Conservation (phyloP, 2,329 filamentous ascomycete species). For the Periconia sp. region DNA sequence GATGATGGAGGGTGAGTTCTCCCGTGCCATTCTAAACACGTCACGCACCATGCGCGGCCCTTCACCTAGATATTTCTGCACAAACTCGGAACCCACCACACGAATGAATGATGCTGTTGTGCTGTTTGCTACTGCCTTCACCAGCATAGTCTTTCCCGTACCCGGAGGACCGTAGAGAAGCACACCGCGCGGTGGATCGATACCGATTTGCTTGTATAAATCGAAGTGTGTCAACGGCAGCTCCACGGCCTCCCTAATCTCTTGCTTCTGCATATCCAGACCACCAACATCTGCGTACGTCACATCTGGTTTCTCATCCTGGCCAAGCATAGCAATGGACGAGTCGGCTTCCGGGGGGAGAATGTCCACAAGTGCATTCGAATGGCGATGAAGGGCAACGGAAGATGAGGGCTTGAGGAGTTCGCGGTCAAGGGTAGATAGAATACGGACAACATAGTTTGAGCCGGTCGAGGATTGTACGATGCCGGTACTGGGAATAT, state of each 20-base stretch:
- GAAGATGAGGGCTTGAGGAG: conserved; percentile 97
- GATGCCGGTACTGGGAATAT: conserved; percentile 76
- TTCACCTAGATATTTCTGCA: conserved; percentile 98
- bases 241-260: conserved; percentile 97
- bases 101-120: conserved; percentile 98
- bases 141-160: conserved; percentile 95
- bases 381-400: conserved; percentile 95
- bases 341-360: conserved; percentile 98
- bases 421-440: conserved; percentile 97
- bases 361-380: conserved; percentile 97
- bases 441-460: conserved; percentile 97
- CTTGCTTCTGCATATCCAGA: conserved; percentile 99
- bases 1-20: conserved; percentile 97
- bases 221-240: conserved; percentile 96
- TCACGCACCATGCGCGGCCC: conserved; percentile 98
- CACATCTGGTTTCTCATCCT: conserved; percentile 96
- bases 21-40: conserved; percentile 97
- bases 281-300: conserved; percentile 98
- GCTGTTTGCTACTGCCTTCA: conserved; percentile 97
- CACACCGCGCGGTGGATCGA: conserved; percentile 95
- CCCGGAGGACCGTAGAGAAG: conserved; percentile 94
- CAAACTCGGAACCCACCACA: conserved; percentile 96
- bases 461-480: conserved; percentile 98
- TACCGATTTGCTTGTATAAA: conserved; percentile 98
- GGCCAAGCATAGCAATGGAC: conserved; percentile 96